Percentiles rank a stretch among this genome's conserved stretches.
Conservation (phyloP, 1,284 basidiomycete genomes). For the Porogramme epimiltina region DNA sequence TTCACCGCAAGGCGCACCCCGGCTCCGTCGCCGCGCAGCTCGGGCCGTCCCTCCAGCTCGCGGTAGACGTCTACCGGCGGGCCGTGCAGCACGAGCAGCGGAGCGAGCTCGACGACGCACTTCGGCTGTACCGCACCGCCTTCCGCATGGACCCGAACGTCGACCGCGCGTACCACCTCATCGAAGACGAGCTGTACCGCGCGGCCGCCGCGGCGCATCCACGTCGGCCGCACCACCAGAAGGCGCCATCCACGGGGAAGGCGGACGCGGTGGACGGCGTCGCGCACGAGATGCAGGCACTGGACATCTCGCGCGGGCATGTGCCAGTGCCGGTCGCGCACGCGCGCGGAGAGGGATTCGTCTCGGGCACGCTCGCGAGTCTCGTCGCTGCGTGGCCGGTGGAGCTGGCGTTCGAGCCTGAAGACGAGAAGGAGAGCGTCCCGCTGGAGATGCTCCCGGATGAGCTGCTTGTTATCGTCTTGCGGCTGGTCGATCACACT, state of each 20-base stretch:
- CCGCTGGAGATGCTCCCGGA: conserved; percentile 68
- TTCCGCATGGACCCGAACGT: conserved; percentile 76
- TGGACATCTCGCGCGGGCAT: conserved; percentile 8
- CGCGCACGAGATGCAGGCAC: conserved; percentile 9
- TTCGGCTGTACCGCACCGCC: conserved; percentile 75
- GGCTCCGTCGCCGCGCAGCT: conserved; percentile 21
- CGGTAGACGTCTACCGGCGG: conserved; percentile 66
- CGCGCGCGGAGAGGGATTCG: conserved; percentile 14
- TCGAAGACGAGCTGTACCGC: conserved; percentile 44
- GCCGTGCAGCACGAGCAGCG: conserved; percentile 76
- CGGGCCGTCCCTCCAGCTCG: conserved; percentile 42
- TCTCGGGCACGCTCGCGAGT: conserved; percentile 45
- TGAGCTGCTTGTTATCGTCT: conserved; percentile 71
- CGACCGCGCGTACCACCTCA: conserved; percentile 60
- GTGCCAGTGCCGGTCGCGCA: conserved; percentile 23
- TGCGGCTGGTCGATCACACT: conserved; percentile 63
- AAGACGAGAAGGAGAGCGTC: conserved; percentile 61
- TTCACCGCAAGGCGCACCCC: not conserved
- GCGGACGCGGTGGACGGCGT: conserved; percentile 12
- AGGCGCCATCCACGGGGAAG: conserved; percentile 6
- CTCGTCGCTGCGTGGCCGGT: conserved; percentile 51
- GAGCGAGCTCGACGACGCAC: conserved; percentile 74
- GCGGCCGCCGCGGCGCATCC: not conserved
- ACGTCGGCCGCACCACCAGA: conserved; percentile 13
- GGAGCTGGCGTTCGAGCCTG: conserved; percentile 63